Conservation (phyloP, 2,329 filamentous ascomycete species). For the Aspergillus sp. region DNA sequence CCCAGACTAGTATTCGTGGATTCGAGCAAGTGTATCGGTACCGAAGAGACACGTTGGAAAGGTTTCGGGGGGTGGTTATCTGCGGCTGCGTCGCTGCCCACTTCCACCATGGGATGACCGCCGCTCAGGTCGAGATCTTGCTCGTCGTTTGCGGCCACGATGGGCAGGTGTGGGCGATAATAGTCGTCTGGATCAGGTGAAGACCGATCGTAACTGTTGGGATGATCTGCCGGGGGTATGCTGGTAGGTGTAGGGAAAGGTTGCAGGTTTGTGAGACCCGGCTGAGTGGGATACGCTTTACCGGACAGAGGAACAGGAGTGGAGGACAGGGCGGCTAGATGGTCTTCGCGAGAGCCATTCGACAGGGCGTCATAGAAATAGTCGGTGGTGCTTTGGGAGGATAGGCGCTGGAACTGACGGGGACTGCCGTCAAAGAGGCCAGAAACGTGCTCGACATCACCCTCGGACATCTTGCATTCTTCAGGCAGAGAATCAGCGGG, state of each 20-base stretch:
- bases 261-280: conserved; percentile 24
- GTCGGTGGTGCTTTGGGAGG: conserved; percentile 28
- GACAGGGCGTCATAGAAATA: conserved; percentile 27
- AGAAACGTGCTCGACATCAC: conserved; percentile 44
- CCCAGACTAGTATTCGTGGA: conserved; percentile 25
- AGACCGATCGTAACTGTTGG: conserved; percentile 26
- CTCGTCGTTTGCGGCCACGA: conserved; percentile 33
- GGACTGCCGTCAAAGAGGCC: conserved; percentile 34
- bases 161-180: conserved; percentile 50
- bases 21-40: conserved; percentile 30
- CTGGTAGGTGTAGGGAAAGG: conserved; percentile 21
- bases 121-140: conserved; percentile 17
- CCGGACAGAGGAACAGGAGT: conserved; percentile 20
- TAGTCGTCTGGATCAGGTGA: conserved; percentile 54
- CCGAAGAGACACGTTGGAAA: conserved; percentile 27
- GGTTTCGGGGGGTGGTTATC: conserved; percentile 18
- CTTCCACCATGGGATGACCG: conserved; percentile 23
- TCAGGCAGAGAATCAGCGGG: conserved; percentile 30
- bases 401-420: conserved; percentile 35
- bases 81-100: conserved; percentile 25
- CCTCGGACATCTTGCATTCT: conserved; percentile 48
- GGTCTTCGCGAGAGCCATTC: conserved; percentile 28
- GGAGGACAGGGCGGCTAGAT: conserved; percentile 29
- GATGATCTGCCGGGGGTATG: conserved; percentile 23
- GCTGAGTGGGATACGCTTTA: conserved; percentile 24